These are phyloP conservation scores for Blastobotrys raffinosifermentans DNA, from an alignment of 1,139 yeast genomes.

Conservation along the genomic window DNA sequence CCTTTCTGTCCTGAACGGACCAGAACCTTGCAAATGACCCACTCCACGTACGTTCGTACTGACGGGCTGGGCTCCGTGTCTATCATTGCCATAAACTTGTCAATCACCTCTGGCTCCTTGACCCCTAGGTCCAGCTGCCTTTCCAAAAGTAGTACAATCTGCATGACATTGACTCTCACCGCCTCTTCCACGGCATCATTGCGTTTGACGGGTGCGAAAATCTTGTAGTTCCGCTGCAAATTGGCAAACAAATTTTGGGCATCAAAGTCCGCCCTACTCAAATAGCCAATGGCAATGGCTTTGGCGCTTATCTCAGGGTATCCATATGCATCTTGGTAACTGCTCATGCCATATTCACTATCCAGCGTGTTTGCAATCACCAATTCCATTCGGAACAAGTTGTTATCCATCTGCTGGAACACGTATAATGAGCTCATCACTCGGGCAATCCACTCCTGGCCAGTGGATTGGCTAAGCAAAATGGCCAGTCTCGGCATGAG, in stretches of 20 bases:
- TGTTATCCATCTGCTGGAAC: slow-evolving; percentile 50
- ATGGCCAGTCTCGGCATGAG: slow-evolving; percentile 56
- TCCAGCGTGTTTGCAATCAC: slow-evolving; percentile 51
- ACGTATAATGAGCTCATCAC: slow-evolving; percentile 40
- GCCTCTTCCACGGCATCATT: slow-evolving; percentile 68
- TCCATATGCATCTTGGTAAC: slow-evolving; percentile 55
- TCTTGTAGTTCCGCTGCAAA: slow-evolving; percentile 34
- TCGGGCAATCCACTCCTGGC: slow-evolving; percentile 48
- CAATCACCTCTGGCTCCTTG: slow-evolving; percentile 23
- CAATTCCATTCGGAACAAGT: slow-evolving; percentile 55
- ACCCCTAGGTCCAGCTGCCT: slow-evolving; percentile 18
- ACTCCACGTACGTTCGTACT: slow-evolving; percentile 68
- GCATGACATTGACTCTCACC: slow-evolving; percentile 53
- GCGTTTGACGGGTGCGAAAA: slow-evolving; percentile 46
- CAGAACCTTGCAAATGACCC: slow-evolving; percentile 54
- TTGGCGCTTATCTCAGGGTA: slow-evolving; percentile 52
- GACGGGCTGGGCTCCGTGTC: slow-evolving; percentile 67
- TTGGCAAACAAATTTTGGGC: slow-evolving; percentile 37
- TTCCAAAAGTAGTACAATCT: slow-evolving; percentile 43
- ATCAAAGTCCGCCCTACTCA: slow-evolving; percentile 8
- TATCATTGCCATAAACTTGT: slow-evolving; percentile 21
- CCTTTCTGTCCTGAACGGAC: slow-evolving; percentile 11
- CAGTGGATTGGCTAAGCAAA: slow-evolving; percentile 38
- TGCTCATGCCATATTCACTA: slow-evolving; percentile 27
- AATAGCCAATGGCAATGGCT: slow-evolving; percentile 35